Base-by-base conservation (phyloP, 192 early-diverging fungal species). In the Umbelopsis isabellina region DNA sequence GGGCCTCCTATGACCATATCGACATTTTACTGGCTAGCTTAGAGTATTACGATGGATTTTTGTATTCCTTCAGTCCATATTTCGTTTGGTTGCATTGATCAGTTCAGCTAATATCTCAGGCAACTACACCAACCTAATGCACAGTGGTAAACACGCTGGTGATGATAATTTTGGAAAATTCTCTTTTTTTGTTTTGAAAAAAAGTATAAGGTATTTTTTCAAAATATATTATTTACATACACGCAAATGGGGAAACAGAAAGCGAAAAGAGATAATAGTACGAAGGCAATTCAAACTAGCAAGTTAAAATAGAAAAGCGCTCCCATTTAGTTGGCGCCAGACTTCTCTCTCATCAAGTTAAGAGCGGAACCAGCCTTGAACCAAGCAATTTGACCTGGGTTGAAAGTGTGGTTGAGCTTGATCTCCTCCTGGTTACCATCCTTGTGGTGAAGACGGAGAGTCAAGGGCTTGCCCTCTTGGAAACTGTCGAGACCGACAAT, bases 381-480 rank as follows among this genome's bases (percentile, higher is more conserved):
- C 97, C 97, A 99, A 58, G 84, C 91, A 86, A 99, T 99, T 88
- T 99, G 97, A 75, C 93, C 94, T 81, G 93, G 88, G 89, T 98
- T 99, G 88, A 99, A 97, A 76, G 95, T 98, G 85, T 99, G 97
- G 90, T 97, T 96, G 65, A 97, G 83, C 44, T 81, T 77, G 71
- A 98, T 89, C 75, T 96, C 95, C 35, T 91, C 79, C 20, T 71
- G 79, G 70, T 85, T 81, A 66, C 97, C 96, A 64, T 88, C 84
- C 66, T 84, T 73, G 89, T 99, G 94, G 81, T 87, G 79, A 75
- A 96, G 80, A 58, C 88, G 85, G 52, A 98, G 88, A 48, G 92
- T 98, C 68, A 99, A 85, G 45, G 88, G 88, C 76, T 90, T 92
- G 67, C 91, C 96, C 35, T 94, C 94, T 27, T 88, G 74, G 80